These are phyloP conservation scores for Scedosporium minutisporum DNA, from an alignment of 2,329 filamentous ascomycete species.

Conservation along the genomic window DNA sequence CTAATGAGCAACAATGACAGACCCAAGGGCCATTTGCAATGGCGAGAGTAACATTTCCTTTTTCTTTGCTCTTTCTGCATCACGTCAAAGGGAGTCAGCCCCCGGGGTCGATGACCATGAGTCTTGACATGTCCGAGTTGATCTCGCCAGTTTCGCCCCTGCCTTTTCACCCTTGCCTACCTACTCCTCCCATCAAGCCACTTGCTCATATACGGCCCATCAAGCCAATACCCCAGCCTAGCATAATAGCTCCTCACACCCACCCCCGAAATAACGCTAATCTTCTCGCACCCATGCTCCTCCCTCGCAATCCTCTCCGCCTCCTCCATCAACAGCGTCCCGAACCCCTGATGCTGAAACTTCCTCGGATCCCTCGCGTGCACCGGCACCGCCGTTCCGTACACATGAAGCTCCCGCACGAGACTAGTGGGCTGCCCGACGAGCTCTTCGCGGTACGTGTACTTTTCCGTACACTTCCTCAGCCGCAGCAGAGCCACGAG, in stretches of 20 bases:
- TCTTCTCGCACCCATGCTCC: slow-evolving; percentile 88
- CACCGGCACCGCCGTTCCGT: slow-evolving; percentile 93
- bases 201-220: slow-evolving; percentile 77
- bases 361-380: slow-evolving; percentile 92
- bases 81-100: too few relatives aligned
- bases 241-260: slow-evolving; percentile 92
- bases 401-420: slow-evolving; percentile 91
- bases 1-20: too few relatives aligned
- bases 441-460: slow-evolving; percentile 87
- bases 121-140: neutral
- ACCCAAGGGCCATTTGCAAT: neutral
- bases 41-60: neutral
- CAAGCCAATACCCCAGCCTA: slow-evolving; percentile 85
- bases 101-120: neutral
- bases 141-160: neutral
- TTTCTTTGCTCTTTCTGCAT: neutral
- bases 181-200: slow-evolving; percentile 42
- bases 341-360: slow-evolving; percentile 97
- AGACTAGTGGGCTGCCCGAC: slow-evolving; percentile 79
- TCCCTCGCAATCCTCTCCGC: slow-evolving; percentile 90
- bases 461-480: slow-evolving; percentile 80
- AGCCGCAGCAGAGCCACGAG: slow-evolving; percentile 82
- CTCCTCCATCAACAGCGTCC: slow-evolving; percentile 94
- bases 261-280: slow-evolving; percentile 96
- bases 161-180: neutral